Conservation (phyloP, 148 eudicot species). For the Rhododendron mucronatum region DNA sequence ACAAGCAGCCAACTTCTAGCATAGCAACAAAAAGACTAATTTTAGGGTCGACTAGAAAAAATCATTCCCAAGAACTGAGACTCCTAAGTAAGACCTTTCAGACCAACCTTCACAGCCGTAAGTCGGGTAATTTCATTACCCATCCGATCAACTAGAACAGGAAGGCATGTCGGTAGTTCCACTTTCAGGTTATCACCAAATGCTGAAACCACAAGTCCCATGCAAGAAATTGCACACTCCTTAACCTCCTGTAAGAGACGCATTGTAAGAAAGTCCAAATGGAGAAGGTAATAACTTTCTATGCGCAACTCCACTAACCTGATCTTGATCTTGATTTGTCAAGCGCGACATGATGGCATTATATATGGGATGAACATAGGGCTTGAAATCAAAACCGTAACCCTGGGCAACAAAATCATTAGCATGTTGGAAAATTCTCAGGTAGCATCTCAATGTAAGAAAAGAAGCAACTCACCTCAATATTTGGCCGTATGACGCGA, state of each 20-base stretch:
- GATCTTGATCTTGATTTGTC: conserved; percentile 99
- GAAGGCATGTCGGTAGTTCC: conserved; percentile 81
- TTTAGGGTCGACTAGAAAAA: neutral
- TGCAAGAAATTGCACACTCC: conserved; percentile 97
- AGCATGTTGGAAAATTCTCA: conserved; percentile 5
- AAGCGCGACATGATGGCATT: conserved; percentile 84
- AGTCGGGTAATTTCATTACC: conserved; percentile 98
- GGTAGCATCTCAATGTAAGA: neutral
- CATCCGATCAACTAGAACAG: conserved; percentile 98
- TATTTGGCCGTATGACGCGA: conserved; percentile 82
- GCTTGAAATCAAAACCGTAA: conserved; percentile 69
- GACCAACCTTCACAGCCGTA: conserved; percentile 91
- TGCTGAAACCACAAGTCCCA: conserved; percentile 90
- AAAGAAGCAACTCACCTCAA: conserved; percentile 47
- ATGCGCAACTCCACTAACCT: conserved; percentile 33
- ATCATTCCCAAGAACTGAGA: neutral
- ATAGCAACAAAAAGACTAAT: neutral
- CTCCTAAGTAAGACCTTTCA: conserved; percentile 2
- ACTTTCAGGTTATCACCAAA: conserved; percentile 85
- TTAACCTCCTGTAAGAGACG: conserved; percentile 67
- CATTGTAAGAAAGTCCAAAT: conserved; percentile 7
- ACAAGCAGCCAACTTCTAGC: neutral
- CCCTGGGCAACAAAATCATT: conserved; percentile 36
- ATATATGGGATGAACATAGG: conserved; percentile 79
- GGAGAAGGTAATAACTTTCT: neutral